Evolutionary conservation across 140 eudicot genomes (phyloP), one percentile per base, ranked within the genome.

Genomic region (Ambrosia hybrid): DNA sequence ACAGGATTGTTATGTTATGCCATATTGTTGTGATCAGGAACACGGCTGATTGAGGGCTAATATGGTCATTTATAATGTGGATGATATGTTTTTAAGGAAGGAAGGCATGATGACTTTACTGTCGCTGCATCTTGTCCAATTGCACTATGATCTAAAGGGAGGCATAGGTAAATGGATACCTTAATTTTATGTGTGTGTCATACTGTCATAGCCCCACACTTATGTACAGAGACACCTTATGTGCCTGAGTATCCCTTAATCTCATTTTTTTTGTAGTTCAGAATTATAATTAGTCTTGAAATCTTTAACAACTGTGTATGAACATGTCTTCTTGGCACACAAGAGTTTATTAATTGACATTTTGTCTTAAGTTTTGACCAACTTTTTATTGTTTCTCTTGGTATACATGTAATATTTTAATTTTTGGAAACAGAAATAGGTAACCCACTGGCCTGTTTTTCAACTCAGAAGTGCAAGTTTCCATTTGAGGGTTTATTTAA

Each of bases 41-140:
- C 58, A 65, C 43, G 79, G 67, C 4, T 74, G 16, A 41, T 67
- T 75, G 73, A 75, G 59, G 79, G 61, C 30, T 66, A 75, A 38
- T 53, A 55, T 66, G 49, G 67, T 75, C 67, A 43, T 37, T 7
- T 4, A n/a, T 65, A 39, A 53, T 39, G 48, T 55, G 73, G 73
- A 37, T 63, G 71, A 37, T 41, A 75, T 67, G 59, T 8, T 26
- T n/a, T 66, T 9, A 30, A 55, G 39, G 33, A 41, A 43, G 12
- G 21, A 74, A 37, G 64, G 3, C 56, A 41, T 74, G 57, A 39
- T 62, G 49, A 46, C 8, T 48, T 73, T 38, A 62, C 52, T 30
- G n/a, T 63, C 7, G 11, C 43, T 49, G 63, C 53, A 73, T 62
- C 64, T 46, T 62, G 36, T 45, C 38, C 2, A 9, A 69, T 36